Evolutionary conservation across 176 grass and related monocot species (phyloP).

Genomic region (Raddia distichophylla): DNA sequence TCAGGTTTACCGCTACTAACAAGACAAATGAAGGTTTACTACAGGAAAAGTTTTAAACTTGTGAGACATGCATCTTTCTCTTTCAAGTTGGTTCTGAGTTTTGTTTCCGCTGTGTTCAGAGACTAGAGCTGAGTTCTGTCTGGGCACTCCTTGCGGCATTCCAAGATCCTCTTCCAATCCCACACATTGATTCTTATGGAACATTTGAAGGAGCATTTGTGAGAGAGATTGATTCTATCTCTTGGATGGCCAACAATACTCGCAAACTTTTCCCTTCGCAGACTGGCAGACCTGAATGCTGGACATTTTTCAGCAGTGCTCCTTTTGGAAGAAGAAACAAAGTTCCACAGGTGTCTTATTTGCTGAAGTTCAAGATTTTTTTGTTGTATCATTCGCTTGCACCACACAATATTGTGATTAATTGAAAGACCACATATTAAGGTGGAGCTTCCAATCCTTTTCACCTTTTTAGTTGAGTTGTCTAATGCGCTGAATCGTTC

Average conservation of each 20-base stretch:
- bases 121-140: slow-evolving; percentile 79
- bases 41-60: slow-evolving; percentile 13
- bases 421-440: not conserved
- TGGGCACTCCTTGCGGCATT: slow-evolving; percentile 96
- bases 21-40: slow-evolving; percentile 94
- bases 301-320: slow-evolving; percentile 94
- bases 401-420: not conserved
- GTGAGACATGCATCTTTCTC: not conserved
- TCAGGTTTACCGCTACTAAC: slow-evolving; percentile 83
- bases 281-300: slow-evolving; percentile 61
- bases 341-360: slow-evolving; percentile 83
- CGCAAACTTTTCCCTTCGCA: slow-evolving; percentile 67
- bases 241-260: slow-evolving; percentile 96
- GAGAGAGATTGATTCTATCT: slow-evolving; percentile 79
- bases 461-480: slow-evolving; percentile 16
- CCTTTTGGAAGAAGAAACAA: slow-evolving; percentile 84
- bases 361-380: slow-evolving; percentile 19
- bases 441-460: slow-evolving; percentile 3
- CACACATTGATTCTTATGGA: slow-evolving; percentile 28
- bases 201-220: slow-evolving; percentile 92
- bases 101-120: slow-evolving; percentile 53
- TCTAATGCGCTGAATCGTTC: slow-evolving; percentile 17
- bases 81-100: slow-evolving; percentile 30
- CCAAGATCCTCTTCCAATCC: slow-evolving; percentile 75
- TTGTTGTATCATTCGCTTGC: not conserved